Evolutionary conservation across 139 green algal genomes (phyloP).

Genomic region (Desmodesmus armatus): DNA sequence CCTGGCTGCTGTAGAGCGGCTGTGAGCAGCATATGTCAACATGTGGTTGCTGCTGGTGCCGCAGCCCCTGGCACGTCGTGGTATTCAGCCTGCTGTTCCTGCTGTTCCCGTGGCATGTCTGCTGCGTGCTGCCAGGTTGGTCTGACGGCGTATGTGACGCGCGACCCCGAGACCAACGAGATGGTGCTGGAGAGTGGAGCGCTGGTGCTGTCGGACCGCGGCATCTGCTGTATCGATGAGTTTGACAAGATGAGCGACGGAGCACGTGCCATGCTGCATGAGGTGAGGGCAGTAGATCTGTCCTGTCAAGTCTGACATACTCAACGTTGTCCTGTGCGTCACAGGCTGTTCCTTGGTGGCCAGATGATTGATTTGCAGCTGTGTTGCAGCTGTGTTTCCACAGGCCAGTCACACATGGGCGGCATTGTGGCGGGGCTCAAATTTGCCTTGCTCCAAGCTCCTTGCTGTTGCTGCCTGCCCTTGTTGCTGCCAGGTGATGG

Average conservation of each 20-base stretch:
- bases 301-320: too few relatives aligned
- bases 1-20: too few relatives aligned
- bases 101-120: too few relatives aligned
- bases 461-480: background rate
- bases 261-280: conserved; percentile 90
- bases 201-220: conserved; percentile 94
- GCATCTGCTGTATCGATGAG: conserved; percentile 98
- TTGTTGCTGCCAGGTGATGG: conserved; percentile 89
- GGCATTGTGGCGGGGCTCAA: background rate
- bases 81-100: too few relatives aligned
- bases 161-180: conserved; percentile 75
- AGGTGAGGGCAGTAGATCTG: conserved; percentile 50
- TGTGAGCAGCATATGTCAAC: too few relatives aligned
- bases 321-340: too few relatives aligned
- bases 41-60: too few relatives aligned
- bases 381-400: too few relatives aligned
- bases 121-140: too few relatives aligned
- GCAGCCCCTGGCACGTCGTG: too few relatives aligned
- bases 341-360: background rate
- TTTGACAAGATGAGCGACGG: conserved; percentile 98
- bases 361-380: background rate
- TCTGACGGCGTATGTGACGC: conserved; percentile 95
- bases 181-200: conserved; percentile 97
- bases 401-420: too few relatives aligned
- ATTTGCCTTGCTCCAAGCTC: background rate